Conservation (phyloP, 148 eudicot genomes). For the Rhododendron kiyosumense region DNA sequence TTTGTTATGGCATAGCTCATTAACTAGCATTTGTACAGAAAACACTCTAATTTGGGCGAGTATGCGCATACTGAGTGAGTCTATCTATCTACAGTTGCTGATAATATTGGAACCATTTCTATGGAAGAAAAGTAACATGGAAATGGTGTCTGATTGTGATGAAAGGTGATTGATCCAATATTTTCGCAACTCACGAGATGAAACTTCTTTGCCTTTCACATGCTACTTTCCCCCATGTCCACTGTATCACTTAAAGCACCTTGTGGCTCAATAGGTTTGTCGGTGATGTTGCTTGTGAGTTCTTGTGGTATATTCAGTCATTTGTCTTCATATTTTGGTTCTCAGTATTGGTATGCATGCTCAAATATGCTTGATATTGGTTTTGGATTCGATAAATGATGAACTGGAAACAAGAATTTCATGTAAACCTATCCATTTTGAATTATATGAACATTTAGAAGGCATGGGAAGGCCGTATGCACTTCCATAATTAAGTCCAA, state of each 20-base stretch:
- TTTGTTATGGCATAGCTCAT: no score
- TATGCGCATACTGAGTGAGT: background rate
- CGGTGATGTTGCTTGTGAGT: background rate
- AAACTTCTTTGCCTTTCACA: conserved; percentile 1
- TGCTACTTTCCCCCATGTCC: conserved; percentile 1
- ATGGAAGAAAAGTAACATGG: conserved; percentile 47
- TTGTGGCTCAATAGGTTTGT: background rate
- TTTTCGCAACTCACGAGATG: background rate
- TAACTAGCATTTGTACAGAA: background rate
- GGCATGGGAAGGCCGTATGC: background rate
- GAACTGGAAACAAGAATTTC: background rate
- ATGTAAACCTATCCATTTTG: background rate
- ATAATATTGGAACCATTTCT: conserved; percentile 71
- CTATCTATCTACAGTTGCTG: conserved; percentile 49
- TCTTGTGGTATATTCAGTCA: conserved; percentile 4
- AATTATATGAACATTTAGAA: background rate
- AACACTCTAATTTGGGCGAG: background rate
- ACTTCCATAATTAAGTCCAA: background rate
- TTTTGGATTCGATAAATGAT: background rate
- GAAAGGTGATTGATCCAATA: conserved; percentile 55
- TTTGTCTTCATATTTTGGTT: background rate
- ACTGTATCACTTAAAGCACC: background rate
- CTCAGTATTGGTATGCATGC: background rate
- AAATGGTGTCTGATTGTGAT: conserved; percentile 36
- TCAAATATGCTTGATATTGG: background rate